A percentile compares a stretch with the other conserved stretches of the same genome.
Conservation (phyloP, 23 red algal species). For the Gracilaria domingensis region DNA sequence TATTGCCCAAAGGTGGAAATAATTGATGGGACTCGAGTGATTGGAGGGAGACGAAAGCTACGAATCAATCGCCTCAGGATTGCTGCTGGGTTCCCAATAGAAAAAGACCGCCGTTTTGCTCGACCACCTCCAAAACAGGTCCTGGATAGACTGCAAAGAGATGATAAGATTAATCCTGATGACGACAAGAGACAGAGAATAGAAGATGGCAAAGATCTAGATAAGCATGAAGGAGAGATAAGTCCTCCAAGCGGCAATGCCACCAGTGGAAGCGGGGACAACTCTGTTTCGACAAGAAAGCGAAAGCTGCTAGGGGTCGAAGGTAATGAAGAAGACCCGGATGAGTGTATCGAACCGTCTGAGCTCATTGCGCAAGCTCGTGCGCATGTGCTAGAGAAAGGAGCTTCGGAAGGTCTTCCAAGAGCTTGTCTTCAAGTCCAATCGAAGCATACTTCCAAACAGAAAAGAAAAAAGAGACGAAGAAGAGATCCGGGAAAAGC, state of each 20-base stretch:
- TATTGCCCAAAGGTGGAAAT: slow-evolving; percentile 1
- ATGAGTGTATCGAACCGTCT: background rate
- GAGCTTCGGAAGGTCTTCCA: background rate
- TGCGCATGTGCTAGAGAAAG: background rate
- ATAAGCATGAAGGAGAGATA: background rate
- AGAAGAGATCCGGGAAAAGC: background rate
- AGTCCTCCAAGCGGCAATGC: background rate
- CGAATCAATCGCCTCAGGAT: slow-evolving; percentile 61
- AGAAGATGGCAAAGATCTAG: background rate
- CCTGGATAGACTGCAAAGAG: background rate
- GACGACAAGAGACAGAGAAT: background rate
- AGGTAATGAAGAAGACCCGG: background rate
- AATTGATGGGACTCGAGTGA: slow-evolving; percentile 51
- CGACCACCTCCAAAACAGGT: slow-evolving; percentile 31
- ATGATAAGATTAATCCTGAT: background rate
- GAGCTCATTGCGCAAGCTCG: slow-evolving; percentile 32
- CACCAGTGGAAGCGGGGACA: background rate
- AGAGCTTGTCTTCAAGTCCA: background rate
- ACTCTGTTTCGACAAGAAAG: background rate
- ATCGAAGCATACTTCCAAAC: background rate
- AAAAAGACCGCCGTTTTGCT: slow-evolving; percentile 46
- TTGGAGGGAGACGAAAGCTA: slow-evolving; percentile 64
- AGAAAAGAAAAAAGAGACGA: slow-evolving; percentile 5
- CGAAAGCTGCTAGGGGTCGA: background rate
- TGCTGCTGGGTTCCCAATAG: slow-evolving; percentile 48